A percentile compares a stretch with the other conserved stretches of the same genome.
Conservation (phyloP, 495 filamentous ascomycete species). For the Penicillium waksmanii region DNA sequence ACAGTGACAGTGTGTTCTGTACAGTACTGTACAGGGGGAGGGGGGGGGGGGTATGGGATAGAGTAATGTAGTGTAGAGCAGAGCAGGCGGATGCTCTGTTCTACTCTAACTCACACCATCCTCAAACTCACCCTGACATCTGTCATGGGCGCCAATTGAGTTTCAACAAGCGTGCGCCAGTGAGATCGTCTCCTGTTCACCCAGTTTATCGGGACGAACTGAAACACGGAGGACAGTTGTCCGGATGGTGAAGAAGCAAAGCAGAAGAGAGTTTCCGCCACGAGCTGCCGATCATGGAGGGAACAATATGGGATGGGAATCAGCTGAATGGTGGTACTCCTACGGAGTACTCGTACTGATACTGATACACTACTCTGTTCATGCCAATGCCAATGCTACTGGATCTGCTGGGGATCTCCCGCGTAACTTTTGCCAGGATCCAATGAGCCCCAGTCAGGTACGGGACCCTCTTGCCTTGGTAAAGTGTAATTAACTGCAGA, state of each 20-base stretch:
- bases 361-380: too few relatives aligned
- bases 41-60: too few relatives aligned
- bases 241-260: conserved; percentile 11
- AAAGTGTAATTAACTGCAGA: too few relatives aligned
- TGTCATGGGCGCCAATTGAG: conserved; percentile 42
- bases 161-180: conserved; percentile 47
- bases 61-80: too few relatives aligned
- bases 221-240: conserved; percentile 24
- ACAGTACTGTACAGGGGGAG: too few relatives aligned
- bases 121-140: conserved; percentile 17
- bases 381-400: conserved; percentile 8
- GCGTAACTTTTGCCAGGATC: conserved; percentile 39
- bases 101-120: neutral
- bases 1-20: too few relatives aligned
- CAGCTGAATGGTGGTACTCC: too few relatives aligned
- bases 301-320: too few relatives aligned
- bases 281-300: neutral
- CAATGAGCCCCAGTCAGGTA: conserved; percentile 35
- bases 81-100: too few relatives aligned
- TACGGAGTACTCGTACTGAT: too few relatives aligned
- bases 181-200: conserved; percentile 38
- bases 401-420: conserved; percentile 53
- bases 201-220: conserved; percentile 38
- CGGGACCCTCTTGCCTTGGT: conserved; percentile 27
- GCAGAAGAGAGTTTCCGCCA: neutral